phyloP scores from a whole-genome alignment of 1,284 basidiomycete species.

The Cystobasidiaceae sp. region DNA sequence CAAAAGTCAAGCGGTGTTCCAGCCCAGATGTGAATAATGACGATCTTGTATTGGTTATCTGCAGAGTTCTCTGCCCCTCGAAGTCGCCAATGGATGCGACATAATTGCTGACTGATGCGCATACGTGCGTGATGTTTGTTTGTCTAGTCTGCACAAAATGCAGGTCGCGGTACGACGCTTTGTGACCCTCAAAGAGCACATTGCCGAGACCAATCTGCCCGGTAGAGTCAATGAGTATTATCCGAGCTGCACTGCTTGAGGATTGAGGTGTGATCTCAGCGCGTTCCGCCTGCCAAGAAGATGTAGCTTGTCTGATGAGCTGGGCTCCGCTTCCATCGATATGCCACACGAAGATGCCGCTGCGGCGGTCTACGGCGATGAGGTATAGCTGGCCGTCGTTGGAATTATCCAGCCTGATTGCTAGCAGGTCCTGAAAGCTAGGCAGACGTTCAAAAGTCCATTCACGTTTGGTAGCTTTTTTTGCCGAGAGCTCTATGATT shows the following conservation, averaged over 20 bases:
- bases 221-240: not conserved
- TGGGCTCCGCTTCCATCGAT: not conserved
- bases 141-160: not conserved
- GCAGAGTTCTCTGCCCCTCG: not conserved
- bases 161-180: not conserved
- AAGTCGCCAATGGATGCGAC: not conserved
- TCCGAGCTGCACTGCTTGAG: slow-evolving; percentile 4
- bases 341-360: slow-evolving; percentile 5
- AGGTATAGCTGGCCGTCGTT: slow-evolving; percentile 4
- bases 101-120: slow-evolving; percentile 6
- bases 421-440: not conserved
- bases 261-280: not conserved
- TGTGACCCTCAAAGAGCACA: not conserved
- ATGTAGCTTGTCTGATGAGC: not conserved
- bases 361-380: not conserved
- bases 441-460: not conserved
- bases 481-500: not conserved
- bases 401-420: not conserved
- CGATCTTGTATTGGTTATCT: slow-evolving; percentile 16
- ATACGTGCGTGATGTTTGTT: not conserved
- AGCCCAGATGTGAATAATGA: slow-evolving; percentile 44
- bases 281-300: not conserved
- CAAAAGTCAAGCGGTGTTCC: slow-evolving; percentile 62
- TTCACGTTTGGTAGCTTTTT: not conserved
- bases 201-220: not conserved